Base-by-base conservation (phyloP, 2,329 filamentous ascomycete genomes). In the Camptophora hylomeconis region DNA sequence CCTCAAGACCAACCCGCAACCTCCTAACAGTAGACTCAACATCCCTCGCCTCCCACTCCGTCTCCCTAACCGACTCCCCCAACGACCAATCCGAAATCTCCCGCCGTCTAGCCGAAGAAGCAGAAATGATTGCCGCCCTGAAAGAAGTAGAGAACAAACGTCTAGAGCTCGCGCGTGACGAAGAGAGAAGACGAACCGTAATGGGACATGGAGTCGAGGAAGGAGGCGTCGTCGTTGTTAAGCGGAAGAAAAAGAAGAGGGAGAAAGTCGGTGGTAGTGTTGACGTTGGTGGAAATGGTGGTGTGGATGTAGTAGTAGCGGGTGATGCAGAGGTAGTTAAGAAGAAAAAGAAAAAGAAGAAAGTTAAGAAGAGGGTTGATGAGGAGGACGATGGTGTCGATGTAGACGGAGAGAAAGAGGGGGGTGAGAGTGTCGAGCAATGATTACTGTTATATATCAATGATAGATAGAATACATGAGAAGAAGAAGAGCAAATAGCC, bases 11-110 rank as follows among this genome's bases (percentile, higher is more conserved):
- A 1, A 80, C 73, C 47, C 82, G 78, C 37, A 65, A 65, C 4
- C 60, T 94, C 1, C 67, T 98, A 2, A 73, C 86, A 40, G 79
- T 95, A 1, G 84, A 94, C 54, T 92, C 84, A 19, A 87, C 80
- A 40, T 78, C 75, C 22, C 71, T 98, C 3, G 72, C 74, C 2
- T 60, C 71, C 2, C n/a, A n/a, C n/a, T n/a, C n/a, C n/a, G 68
- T 94, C 23, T 78, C 70, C 24, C 67, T 94, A 1, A 72, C 77
- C 26, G 71, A 65, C 17, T 60, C 54, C 26, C 41, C 45, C 10
- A 48, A 48, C 5, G 43, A 45, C 20, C 50, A 57, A 4, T 23
- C 28, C 33, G 30, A 35, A 11, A 31, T 72, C 28, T 79, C 83
- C 46, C 64, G 65, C 29, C 70, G 76, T 39, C 69, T 77, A 48